A percentile compares a stretch with the other conserved stretches of the same genome.
phyloP scores from a whole-genome alignment of 1,139 yeast genomes.

The Taphrina wiesneri region DNA sequence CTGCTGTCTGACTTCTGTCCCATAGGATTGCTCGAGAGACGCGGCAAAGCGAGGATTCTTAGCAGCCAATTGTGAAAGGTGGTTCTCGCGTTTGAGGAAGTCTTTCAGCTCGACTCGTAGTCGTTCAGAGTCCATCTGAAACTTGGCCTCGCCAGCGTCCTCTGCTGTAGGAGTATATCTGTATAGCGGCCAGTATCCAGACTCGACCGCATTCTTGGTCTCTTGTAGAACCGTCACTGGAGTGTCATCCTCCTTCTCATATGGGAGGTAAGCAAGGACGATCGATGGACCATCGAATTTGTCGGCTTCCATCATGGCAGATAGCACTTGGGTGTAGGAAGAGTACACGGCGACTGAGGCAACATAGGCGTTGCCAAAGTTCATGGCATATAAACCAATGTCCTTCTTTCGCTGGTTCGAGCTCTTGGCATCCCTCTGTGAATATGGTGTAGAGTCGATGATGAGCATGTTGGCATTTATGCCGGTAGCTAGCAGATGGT shows the following conservation, averaged over 20 bases:
- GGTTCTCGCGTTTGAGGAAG: conserved; percentile 87
- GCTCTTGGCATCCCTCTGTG: conserved; percentile 45
- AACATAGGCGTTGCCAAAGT: conserved; percentile 84
- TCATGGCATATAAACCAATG: conserved; percentile 93
- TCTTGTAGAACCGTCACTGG: conserved; percentile 77
- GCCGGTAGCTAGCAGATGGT: conserved; percentile 73
- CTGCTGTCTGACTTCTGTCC: conserved; percentile 60
- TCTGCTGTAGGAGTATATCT: conserved; percentile 68
- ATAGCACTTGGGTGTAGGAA: conserved; percentile 87
- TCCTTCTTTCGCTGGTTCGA: conserved; percentile 70
- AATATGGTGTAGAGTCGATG: conserved; percentile 87
- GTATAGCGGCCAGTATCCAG: conserved; percentile 95
- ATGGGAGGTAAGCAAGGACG: conserved; percentile 86
- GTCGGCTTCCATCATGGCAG: conserved; percentile 86
- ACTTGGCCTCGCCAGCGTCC: conserved; percentile 52
- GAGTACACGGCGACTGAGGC: conserved; percentile 94
- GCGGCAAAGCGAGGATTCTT: conserved; percentile 76
- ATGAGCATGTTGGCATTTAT: conserved; percentile 80
- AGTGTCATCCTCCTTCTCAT: conserved; percentile 62
- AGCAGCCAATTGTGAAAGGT: conserved; percentile 69
- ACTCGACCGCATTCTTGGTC: conserved; percentile 84
- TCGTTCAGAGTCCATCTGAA: conserved; percentile 80
- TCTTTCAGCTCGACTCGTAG: conserved; percentile 73
- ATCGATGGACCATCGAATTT: conserved; percentile 86
- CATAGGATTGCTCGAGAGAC: conserved; percentile 63